phyloP scores from a whole-genome alignment of 345 rosid species.

The Rubroshorea leprosula region DNA sequence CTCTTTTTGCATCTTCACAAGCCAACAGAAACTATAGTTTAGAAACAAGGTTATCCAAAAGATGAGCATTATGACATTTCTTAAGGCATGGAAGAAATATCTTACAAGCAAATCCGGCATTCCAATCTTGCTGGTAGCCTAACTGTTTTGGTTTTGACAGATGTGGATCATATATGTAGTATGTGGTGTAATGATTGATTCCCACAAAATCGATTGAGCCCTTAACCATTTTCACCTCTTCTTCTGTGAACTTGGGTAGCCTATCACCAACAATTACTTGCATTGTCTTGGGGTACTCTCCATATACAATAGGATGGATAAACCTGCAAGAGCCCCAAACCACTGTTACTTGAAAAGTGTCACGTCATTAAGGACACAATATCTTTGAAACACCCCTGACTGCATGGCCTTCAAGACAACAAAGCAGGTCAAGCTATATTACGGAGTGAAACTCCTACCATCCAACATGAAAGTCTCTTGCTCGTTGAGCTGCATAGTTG shows the following conservation, averaged over 20 bases:
- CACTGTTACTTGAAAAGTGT: too few relatives aligned
- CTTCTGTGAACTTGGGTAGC: conserved; percentile 72
- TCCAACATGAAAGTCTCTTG: conserved; percentile 92
- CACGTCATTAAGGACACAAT: too few relatives aligned
- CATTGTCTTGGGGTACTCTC: conserved; percentile 87
- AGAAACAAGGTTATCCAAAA: neutral
- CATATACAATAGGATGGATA: conserved; percentile 84
- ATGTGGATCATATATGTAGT: conserved; percentile 58
- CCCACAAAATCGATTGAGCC: conserved; percentile 90
- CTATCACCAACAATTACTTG: conserved; percentile 68
- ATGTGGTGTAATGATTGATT: conserved; percentile 85
- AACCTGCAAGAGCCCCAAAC: conserved; percentile 41
- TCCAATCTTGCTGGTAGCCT: conserved; percentile 95
- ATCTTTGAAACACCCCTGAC: too few relatives aligned
- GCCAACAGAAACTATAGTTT: conserved; percentile 7
- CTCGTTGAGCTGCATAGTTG: conserved; percentile 87
- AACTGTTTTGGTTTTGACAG: conserved; percentile 35
- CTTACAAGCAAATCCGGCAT: conserved; percentile 74
- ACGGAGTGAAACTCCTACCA: conserved; percentile 39
- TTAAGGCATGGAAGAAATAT: neutral
- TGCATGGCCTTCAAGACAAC: neutral
- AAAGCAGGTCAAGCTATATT: too few relatives aligned
- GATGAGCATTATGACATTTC: neutral
- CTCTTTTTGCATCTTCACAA: conserved; percentile 52
- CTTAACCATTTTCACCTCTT: conserved; percentile 80